These are phyloP conservation scores for Trametes pubescens DNA, from an alignment of 1,284 basidiomycete genomes.

Conservation along the genomic window DNA sequence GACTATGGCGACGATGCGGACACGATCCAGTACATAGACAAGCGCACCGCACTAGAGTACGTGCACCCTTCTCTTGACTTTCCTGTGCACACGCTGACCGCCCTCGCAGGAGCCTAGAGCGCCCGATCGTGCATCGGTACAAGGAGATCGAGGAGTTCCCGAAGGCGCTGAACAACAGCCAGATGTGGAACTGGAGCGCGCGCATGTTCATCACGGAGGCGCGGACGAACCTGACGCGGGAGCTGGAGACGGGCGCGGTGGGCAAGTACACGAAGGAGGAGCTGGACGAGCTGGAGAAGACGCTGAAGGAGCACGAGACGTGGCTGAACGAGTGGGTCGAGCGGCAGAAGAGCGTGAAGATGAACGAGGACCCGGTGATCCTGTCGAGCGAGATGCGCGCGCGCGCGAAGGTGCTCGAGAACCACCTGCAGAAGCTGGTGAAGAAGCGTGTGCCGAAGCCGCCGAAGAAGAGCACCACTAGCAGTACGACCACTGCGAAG, in stretches of 20 bases:
- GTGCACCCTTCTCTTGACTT: constrained; percentile 42
- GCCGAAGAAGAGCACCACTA: constrained; percentile 55
- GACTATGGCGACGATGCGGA: constrained; percentile 89
- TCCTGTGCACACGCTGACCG: neutral
- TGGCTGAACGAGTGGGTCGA: constrained; percentile 86
- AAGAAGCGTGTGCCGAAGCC: constrained; percentile 71
- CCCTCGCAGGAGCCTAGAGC: constrained; percentile 72
- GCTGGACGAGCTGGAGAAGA: constrained; percentile 75
- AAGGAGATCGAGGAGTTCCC: constrained; percentile 84
- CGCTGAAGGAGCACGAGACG: constrained; percentile 77
- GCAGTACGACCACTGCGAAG: constrained; percentile 21
- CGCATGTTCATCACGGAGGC: constrained; percentile 87
- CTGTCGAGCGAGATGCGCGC: constrained; percentile 85
- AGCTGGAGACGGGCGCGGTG: constrained; percentile 59
- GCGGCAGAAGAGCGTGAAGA: constrained; percentile 77
- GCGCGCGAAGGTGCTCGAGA: constrained; percentile 81
- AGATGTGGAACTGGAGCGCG: constrained; percentile 84
- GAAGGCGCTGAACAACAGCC: constrained; percentile 76
- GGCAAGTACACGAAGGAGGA: constrained; percentile 84
- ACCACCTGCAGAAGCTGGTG: constrained; percentile 70
- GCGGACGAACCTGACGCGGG: constrained; percentile 70
- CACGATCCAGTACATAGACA: constrained; percentile 75
- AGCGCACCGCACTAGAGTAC: constrained; percentile 83
- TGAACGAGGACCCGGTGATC: constrained; percentile 84
- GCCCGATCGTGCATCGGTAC: constrained; percentile 86